Conservation (phyloP, 2,329 filamentous ascomycete genomes). For the Diaporthe eres region DNA sequence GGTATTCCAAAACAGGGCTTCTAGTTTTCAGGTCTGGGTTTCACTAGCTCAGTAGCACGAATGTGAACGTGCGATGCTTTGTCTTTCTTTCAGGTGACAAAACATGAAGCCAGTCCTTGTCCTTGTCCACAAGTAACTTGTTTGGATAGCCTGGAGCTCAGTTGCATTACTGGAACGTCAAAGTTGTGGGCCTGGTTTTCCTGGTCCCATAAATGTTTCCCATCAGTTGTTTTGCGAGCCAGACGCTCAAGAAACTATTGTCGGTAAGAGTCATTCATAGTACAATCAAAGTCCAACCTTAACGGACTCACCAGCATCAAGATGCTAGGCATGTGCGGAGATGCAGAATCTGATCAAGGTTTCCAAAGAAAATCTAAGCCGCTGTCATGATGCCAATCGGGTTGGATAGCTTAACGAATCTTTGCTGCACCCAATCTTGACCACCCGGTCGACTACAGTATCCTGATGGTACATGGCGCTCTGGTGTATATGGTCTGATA, state of each 20-base stretch:
- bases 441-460: no score
- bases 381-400: neutral
- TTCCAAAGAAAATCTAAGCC: neutral
- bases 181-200: neutral
- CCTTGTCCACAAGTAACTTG: no score
- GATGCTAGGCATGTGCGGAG: neutral
- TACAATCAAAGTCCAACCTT: no score
- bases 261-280: no score
- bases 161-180: neutral
- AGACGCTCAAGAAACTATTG: neutral
- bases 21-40: neutral
- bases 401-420: no score
- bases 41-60: neutral
- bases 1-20: neutral
- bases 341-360: neutral
- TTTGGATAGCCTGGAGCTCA: neutral
- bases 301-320: neutral
- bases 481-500: neutral
- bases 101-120: neutral
- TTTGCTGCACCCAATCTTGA: no score
- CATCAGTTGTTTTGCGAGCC: neutral
- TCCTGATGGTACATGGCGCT: no score
- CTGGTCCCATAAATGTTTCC: neutral
- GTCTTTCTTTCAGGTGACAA: neutral
- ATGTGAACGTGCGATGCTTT: slow-evolving; percentile 3